Evolutionary conservation across 306 rosid species (phyloP).

Genomic region (Lupinus albus): DNA sequence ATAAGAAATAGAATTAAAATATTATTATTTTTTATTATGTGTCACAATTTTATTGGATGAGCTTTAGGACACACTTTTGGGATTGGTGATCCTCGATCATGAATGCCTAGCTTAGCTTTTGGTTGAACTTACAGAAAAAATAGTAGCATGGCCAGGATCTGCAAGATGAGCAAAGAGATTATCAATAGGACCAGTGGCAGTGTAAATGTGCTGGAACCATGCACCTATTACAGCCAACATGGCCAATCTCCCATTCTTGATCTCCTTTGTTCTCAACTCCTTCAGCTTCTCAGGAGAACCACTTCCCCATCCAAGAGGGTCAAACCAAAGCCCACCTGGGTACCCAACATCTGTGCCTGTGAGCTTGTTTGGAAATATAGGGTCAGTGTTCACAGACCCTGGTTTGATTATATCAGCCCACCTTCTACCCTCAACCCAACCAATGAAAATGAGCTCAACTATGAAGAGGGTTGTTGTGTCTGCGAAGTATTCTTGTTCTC

Average conservation of each 20-base stretch:
- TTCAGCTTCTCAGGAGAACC: neutral
- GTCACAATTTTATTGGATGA: too few species aligned
- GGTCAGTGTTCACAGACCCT: conserved; percentile 2
- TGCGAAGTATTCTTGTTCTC: neutral
- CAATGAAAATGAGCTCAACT: conserved; percentile 1
- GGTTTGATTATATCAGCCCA: conserved; percentile 2
- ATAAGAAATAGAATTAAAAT: too few species aligned
- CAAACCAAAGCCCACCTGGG: conserved; percentile 5
- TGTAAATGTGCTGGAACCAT: neutral
- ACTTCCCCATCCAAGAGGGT: conserved; percentile 13
- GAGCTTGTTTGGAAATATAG: neutral
- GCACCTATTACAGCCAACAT: conserved; percentile 4
- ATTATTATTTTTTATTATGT: too few species aligned
- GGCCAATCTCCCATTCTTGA: conserved; percentile 8
- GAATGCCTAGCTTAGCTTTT: neutral
- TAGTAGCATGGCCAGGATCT: conserved; percentile 78
- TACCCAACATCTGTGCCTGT: neutral
- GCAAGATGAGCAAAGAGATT: conserved; percentile 57
- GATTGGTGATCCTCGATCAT: too few species aligned
- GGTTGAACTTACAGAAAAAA: conserved; percentile 57
- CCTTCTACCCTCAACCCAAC: conserved; percentile 8
- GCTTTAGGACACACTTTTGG: too few species aligned
- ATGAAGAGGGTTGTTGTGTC: conserved; percentile 8
- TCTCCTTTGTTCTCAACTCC: conserved; percentile 8
- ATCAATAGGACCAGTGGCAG: neutral